Percentiles rank a stretch among this genome's conserved stretches.
These are phyloP conservation scores for Yamadazyma phyllophila DNA, from an alignment of 805 yeast species.

Conservation along the genomic window DNA sequence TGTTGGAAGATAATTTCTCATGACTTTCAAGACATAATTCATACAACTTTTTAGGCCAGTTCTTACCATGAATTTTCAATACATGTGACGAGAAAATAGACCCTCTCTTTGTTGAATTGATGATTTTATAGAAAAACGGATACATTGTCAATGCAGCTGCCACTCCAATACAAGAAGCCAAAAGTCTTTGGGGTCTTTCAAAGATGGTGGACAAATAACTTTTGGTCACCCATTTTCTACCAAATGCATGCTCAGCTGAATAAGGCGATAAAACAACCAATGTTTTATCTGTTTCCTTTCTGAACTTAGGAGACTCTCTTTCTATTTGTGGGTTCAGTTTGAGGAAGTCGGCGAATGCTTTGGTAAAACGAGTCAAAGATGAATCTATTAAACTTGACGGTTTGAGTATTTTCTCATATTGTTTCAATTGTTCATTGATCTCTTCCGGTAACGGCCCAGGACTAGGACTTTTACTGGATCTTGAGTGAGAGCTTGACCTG, in stretches of 20 bases:
- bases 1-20: constrained; percentile 47
- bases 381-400: constrained; percentile 38
- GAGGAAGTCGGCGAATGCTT: constrained; percentile 43
- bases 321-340: constrained; percentile 42
- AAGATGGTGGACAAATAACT: constrained; percentile 65
- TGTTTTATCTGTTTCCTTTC: constrained; percentile 43
- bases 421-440: constrained; percentile 10
- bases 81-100: constrained; percentile 61
- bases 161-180: constrained; percentile 76
- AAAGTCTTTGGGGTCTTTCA: constrained; percentile 76
- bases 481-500: constrained; percentile 11
- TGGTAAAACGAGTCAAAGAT: constrained; percentile 34
- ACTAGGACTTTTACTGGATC: constrained; percentile 15
- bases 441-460: constrained; percentile 7
- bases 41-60: constrained; percentile 63
- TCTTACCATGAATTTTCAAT: constrained; percentile 64
- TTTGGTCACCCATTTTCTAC: constrained; percentile 74
- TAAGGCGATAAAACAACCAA: constrained; percentile 66
- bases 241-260: constrained; percentile 68
- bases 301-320: constrained; percentile 38
- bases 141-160: constrained; percentile 70
- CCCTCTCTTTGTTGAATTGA: constrained; percentile 46
- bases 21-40: constrained; percentile 60
- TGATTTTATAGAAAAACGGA: constrained; percentile 56
- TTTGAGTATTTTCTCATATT: constrained; percentile 28